Conservation (phyloP, 2,329 filamentous ascomycete species). For the Cordyceps pruinosa region DNA sequence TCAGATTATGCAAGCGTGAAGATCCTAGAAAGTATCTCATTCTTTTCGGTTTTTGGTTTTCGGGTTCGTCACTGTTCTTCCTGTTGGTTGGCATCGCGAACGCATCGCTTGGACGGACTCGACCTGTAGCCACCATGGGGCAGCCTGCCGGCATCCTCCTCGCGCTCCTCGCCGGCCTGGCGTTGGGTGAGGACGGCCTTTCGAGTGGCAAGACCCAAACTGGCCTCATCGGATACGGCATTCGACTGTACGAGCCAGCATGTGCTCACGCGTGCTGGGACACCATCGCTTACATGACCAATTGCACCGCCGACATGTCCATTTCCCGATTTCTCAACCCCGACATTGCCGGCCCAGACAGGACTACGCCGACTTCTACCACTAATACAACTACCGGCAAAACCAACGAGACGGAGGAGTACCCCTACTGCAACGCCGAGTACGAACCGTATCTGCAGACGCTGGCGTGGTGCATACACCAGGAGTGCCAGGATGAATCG, state of each 20-base stretch:
- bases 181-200: background rate
- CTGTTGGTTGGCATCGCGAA: background rate
- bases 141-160: background rate
- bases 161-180: background rate
- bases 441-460: conserved; percentile 18
- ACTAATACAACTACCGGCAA: too few relatives aligned
- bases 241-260: conserved; percentile 58
- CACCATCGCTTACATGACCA: conserved; percentile 13
- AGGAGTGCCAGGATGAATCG: conserved; percentile 11
- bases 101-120: background rate
- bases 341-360: background rate
- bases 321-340: conserved; percentile 8
- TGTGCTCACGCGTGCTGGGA: conserved; percentile 53
- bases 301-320: conserved; percentile 4
- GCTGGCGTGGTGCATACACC: conserved; percentile 18
- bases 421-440: conserved; percentile 15
- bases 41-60: background rate
- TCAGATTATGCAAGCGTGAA: background rate
- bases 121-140: background rate
- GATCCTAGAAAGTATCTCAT: background rate
- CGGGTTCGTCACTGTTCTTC: background rate
- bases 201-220: conserved; percentile 1
- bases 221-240: conserved; percentile 22
- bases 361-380: too few relatives aligned
- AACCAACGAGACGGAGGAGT: background rate